Evolutionary conservation across 257 asterid species (phyloP).

Genomic region (Nicotiana sylvestris): DNA sequence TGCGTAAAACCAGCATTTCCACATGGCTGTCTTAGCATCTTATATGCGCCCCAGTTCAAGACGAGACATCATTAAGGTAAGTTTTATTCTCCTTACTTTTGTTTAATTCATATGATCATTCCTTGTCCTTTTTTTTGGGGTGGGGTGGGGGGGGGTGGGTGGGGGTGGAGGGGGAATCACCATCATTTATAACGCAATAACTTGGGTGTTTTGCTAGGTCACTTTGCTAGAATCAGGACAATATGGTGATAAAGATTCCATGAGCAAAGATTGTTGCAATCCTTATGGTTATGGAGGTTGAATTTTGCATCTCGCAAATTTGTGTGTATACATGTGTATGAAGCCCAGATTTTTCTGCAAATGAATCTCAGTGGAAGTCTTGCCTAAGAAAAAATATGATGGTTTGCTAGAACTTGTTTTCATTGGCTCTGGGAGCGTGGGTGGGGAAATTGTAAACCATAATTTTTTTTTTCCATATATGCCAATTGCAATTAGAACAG

Average conservation of each 20-base stretch:
- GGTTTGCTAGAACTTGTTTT: too few species aligned
- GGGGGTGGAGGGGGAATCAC: too few species aligned
- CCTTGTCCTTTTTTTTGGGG: background rate
- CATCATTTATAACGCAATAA: too few species aligned
- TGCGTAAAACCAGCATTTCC: conserved; percentile 49
- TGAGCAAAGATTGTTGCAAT: background rate
- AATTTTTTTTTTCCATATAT: background rate
- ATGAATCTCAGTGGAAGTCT: background rate
- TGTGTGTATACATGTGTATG: background rate
- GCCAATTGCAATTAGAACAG: background rate
- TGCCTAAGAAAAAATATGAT: background rate
- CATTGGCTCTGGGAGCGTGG: background rate
- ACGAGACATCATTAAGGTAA: conserved; percentile 62
- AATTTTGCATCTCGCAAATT: background rate
- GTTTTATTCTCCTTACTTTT: background rate
- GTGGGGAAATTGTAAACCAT: background rate
- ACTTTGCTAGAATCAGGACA: conserved; percentile 55
- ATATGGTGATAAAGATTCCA: conserved; percentile 23
- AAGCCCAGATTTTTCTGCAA: background rate
- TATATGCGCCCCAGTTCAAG: conserved; percentile 42
- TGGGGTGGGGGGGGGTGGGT: too few species aligned
- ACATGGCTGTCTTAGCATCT: conserved; percentile 68
- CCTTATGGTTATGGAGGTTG: conserved; percentile 11
- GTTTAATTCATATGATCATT: background rate
- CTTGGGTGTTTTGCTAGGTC: conserved; percentile 34